Evolutionary conservation across 805 yeast species (phyloP), one percentile per base, ranked within the genome.

Genomic region (Geotrichum ghanense): DNA sequence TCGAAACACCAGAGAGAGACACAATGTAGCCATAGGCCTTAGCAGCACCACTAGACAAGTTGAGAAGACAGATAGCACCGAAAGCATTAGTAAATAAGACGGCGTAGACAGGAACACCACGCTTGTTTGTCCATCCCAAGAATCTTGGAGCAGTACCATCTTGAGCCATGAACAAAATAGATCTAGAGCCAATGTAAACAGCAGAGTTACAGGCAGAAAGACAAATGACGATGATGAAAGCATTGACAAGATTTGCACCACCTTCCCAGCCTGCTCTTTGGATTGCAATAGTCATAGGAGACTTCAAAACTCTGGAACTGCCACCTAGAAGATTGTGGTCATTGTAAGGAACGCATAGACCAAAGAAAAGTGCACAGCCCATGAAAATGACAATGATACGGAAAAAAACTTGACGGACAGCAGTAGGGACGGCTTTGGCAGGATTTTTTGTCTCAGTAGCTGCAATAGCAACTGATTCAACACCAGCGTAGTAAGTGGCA

Each of bases 151-250:
- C 84, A 49, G 70, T 69, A 1, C 79, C 78, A 47, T 74, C 78
- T 49, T 72, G 66, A 3, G 87, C 78, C 70, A 81, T 71, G 47
- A 75, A 77, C 51, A 81, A 75, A 12, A 82, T 66, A 1, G 86
- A 73, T 60, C 89, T 69, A 2, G 85, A 75, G 10, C 84, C 85
- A 60, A 81, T 72, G 61, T 76, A 82, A 45, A 81, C 75, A 27
- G 83, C 75, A 39, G 83, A 73, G 64, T 81, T 82, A 56, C 81
- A 75, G 5, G 89, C 83, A 24, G 83, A 76, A 41, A 82, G 61
- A 55, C 84, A 75, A 1, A 83, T 79, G n/a, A 79, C 58, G 49
- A 80, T 64, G 51, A 82, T 73, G 55, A 83, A 73, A 0, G 86
- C 78, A 51, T 79, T 78, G 52, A 79, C 67, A 50, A 79, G 68